Percentiles rank a stretch among this genome's conserved stretches.
These are phyloP conservation scores for Aspergillus transmontanensis DNA, from an alignment of 2,329 filamentous ascomycete genomes.

Conservation along the genomic window DNA sequence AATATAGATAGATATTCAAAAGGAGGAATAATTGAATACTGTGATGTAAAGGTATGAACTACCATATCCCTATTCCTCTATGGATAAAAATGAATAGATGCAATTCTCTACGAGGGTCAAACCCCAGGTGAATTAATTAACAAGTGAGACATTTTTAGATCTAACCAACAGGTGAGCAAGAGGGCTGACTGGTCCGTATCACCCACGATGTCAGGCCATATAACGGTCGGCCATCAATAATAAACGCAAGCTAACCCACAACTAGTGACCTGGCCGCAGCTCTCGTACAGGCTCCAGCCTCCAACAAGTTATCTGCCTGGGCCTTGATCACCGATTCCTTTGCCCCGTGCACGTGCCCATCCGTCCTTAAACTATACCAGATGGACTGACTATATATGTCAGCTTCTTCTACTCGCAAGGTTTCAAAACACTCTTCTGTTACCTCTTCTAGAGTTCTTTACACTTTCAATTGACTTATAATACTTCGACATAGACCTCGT, in stretches of 20 bases:
- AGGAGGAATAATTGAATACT: no score
- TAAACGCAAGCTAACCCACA: slow-evolving; percentile 1
- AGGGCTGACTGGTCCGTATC: slow-evolving; percentile 5
- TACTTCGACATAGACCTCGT: not conserved
- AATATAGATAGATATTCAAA: no score
- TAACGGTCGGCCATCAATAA: slow-evolving; percentile 2
- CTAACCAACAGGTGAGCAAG: not conserved
- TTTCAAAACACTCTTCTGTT: no score
- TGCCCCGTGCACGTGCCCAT: not conserved
- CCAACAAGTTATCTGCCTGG: not conserved
- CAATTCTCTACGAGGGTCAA: no score
- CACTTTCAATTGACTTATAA: not conserved
- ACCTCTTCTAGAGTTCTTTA: no score
- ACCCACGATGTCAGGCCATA: slow-evolving; percentile 13
- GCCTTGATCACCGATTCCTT: not conserved
- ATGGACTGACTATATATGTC: not conserved
- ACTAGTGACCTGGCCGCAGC: not conserved
- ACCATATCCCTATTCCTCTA: no score
- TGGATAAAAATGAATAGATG: no score
- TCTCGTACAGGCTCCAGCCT: not conserved
- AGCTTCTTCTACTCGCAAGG: not conserved
- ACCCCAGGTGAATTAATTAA: no score
- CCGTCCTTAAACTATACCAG: not conserved
- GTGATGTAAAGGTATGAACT: no score
- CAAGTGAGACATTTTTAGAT: not conserved